Percentiles rank a stretch among this genome's conserved stretches.
phyloP scores from a whole-genome alignment of 805 yeast species.

The Blastobotrys attinorum region DNA sequence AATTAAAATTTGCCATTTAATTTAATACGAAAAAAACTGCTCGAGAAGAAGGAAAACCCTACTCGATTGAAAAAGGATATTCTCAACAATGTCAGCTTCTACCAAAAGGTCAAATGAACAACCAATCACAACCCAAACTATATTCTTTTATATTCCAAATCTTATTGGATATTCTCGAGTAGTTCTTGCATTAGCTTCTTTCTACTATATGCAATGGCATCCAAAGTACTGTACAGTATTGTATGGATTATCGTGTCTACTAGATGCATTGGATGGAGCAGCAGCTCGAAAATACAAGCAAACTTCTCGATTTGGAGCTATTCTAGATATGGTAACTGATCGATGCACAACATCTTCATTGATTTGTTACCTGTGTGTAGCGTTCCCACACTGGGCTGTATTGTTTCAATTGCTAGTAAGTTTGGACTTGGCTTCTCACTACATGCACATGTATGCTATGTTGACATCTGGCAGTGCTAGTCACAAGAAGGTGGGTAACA shows the following conservation, averaged over 20 bases:
- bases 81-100: neutral
- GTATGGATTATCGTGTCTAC: constrained; percentile 79
- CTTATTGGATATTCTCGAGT: constrained; percentile 86
- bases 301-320: constrained; percentile 90
- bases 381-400: constrained; percentile 63
- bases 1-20: too few species aligned
- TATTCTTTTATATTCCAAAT: constrained; percentile 81
- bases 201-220: constrained; percentile 72
- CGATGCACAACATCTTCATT: constrained; percentile 94
- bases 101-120: too few species aligned
- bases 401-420: constrained; percentile 80
- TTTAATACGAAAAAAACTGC: too few species aligned
- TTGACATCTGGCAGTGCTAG: constrained; percentile 67
- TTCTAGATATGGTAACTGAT: constrained; percentile 97
- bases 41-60: too few species aligned
- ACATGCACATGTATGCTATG: constrained; percentile 98
- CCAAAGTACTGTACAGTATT: constrained; percentile 70
- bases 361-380: constrained; percentile 73
- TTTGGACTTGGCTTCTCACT: constrained; percentile 79
- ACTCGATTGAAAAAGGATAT: too few species aligned
- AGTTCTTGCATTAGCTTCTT: constrained; percentile 69
- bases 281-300: constrained; percentile 89
- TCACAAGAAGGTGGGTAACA: constrained; percentile 75
- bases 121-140: constrained; percentile 40
- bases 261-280: constrained; percentile 94